Evolutionary conservation across 2,329 filamentous ascomycete genomes (phyloP).

Genomic region (Colletotrichum somersetense): DNA sequence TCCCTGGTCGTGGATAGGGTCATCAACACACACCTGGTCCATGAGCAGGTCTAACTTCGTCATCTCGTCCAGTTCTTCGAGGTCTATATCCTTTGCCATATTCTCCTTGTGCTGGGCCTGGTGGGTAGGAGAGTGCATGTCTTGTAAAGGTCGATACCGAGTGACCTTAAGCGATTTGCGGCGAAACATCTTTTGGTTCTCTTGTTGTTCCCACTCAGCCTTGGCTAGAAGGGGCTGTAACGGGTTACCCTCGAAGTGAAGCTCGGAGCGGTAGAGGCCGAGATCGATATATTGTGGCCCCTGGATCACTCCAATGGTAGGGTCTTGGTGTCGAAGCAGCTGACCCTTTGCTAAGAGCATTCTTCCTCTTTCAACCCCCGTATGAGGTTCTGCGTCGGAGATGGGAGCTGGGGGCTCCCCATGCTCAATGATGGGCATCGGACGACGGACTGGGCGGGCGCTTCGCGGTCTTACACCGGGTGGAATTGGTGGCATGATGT

Average conservation of each 20-base stretch:
- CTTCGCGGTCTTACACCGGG: constrained; percentile 39
- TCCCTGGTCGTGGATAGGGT: constrained; percentile 48
- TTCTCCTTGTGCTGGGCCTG: constrained; percentile 47
- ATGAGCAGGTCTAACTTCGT: constrained; percentile 42
- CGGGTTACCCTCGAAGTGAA: constrained; percentile 61
- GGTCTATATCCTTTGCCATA: constrained; percentile 47
- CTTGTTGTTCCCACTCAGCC: constrained; percentile 60
- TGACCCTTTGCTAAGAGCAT: constrained; percentile 55
- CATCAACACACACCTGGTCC: constrained; percentile 46
- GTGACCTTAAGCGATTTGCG: constrained; percentile 26
- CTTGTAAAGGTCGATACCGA: constrained; percentile 32
- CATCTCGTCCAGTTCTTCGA: constrained; percentile 41
- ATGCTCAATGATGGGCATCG: constrained; percentile 64
- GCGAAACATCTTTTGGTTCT: constrained; percentile 48
- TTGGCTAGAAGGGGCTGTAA: constrained; percentile 58
- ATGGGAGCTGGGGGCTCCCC: constrained; percentile 60
- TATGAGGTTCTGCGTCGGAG: constrained; percentile 43
- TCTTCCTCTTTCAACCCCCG: constrained; percentile 47
- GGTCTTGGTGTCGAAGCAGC: constrained; percentile 59
- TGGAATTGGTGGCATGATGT: constrained; percentile 53
- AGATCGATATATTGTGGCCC: constrained; percentile 64
- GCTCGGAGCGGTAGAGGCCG: constrained; percentile 61
- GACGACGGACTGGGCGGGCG: constrained; percentile 56
- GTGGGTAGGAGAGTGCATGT: constrained; percentile 1
- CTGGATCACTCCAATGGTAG: constrained; percentile 67